A percentile compares a stretch with the other conserved stretches of the same genome.
phyloP scores from a whole-genome alignment of 495 filamentous ascomycete genomes.

The Aspergillus carlsbadensis region DNA sequence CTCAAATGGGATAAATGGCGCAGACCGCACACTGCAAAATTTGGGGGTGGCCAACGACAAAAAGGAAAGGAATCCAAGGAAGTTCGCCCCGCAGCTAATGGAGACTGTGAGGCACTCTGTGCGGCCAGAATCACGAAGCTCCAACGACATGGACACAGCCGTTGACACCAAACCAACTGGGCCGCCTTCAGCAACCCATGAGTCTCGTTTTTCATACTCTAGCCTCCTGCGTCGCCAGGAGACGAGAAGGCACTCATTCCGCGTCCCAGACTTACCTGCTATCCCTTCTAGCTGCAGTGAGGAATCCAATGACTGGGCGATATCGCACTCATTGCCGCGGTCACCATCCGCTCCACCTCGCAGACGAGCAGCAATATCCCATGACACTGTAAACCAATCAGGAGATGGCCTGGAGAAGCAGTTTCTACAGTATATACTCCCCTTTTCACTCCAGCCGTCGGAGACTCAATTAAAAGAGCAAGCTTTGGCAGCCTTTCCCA shows the following conservation, averaged over 20 bases:
- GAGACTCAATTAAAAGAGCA: slow-evolving; percentile 71
- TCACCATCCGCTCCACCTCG: slow-evolving; percentile 43
- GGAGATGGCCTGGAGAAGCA: slow-evolving; percentile 66
- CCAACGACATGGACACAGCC: background rate
- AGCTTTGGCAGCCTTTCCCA: slow-evolving; percentile 68
- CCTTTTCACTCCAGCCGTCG: slow-evolving; percentile 71
- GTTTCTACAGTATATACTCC: slow-evolving; percentile 71
- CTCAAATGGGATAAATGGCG: background rate
- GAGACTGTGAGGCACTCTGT: slow-evolving; percentile 54
- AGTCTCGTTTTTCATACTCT: slow-evolving; percentile 50
- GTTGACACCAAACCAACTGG: no score
- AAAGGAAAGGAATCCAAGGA: slow-evolving; percentile 29
- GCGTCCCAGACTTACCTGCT: slow-evolving; percentile 49
- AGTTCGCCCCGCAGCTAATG: slow-evolving; percentile 58
- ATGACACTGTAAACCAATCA: slow-evolving; percentile 36
- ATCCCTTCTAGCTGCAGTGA: slow-evolving; percentile 60
- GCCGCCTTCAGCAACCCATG: slow-evolving; percentile 18
- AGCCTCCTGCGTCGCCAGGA: slow-evolving; percentile 41
- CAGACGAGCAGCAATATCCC: slow-evolving; percentile 34
- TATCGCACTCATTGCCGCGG: slow-evolving; percentile 48
- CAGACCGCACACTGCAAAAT: background rate
- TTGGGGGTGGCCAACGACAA: background rate
- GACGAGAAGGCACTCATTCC: slow-evolving; percentile 52
- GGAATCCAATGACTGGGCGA: slow-evolving; percentile 47
- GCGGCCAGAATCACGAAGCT: slow-evolving; percentile 21